Percentiles rank a stretch among this genome's conserved stretches.
Evolutionary conservation across 208 protist genomes (phyloP).

Genomic region (Jaenimonas drosophilae): DNA sequence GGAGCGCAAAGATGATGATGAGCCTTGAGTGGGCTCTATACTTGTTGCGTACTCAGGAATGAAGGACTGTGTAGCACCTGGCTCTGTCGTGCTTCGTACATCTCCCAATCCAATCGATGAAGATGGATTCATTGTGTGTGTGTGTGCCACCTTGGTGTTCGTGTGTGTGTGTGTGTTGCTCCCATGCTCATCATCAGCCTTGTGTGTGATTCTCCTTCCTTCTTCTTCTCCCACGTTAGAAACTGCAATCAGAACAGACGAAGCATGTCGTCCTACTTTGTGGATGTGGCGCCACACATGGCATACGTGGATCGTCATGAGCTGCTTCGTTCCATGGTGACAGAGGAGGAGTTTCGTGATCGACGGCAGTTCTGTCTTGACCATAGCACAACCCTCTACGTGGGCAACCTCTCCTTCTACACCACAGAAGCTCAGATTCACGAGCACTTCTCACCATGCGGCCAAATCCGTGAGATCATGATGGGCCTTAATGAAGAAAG

Average conservation of each 20-base stretch:
- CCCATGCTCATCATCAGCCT: too few species aligned
- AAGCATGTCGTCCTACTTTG: constrained; percentile 49
- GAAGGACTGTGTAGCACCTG: too few species aligned
- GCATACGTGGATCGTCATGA: constrained; percentile 82
- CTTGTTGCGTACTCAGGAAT: too few species aligned
- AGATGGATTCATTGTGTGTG: too few species aligned
- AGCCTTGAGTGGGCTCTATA: too few species aligned
- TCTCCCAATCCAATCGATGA: too few species aligned
- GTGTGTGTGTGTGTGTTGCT: not conserved
- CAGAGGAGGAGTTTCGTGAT: constrained; percentile 51
- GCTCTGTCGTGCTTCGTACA: too few species aligned
- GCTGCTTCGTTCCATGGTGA: constrained; percentile 51
- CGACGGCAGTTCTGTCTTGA: constrained; percentile 62
- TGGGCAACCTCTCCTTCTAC: constrained; percentile 98
- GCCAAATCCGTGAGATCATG: constrained; percentile 94
- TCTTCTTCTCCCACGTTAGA: not conserved
- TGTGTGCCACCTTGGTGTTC: not conserved
- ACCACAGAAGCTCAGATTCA: constrained; percentile 97
- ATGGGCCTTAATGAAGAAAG: constrained; percentile 95
- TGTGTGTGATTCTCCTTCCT: not conserved
- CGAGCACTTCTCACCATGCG: constrained; percentile 90
- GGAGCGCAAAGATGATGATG: too few species aligned
- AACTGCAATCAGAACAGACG: not conserved
- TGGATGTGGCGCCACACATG: constrained; percentile 52
- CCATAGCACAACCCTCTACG: constrained; percentile 91